Percentiles rank a stretch among this genome's conserved stretches.
Conservation (phyloP, 768 basidiomycete genomes). For the Pleurotus eryngii region DNA sequence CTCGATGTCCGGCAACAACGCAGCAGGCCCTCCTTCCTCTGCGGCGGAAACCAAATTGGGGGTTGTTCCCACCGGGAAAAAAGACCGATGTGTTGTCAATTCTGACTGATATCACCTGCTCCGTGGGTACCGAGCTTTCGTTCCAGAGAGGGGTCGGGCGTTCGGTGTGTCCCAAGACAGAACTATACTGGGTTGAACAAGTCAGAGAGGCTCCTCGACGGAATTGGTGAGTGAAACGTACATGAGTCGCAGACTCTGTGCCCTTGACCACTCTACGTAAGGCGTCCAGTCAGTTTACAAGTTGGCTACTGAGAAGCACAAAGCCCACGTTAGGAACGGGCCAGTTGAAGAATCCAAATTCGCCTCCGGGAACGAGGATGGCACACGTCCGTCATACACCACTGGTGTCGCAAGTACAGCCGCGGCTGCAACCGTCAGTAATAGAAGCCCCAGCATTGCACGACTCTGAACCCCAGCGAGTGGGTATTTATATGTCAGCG, state of each 20-base stretch:
- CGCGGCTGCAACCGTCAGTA: background rate
- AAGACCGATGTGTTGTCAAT: constrained; percentile 62
- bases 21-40: constrained; percentile 31
- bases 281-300: background rate
- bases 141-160: too few relatives aligned
- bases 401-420: constrained; percentile 19
- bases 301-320: background rate
- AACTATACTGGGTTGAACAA: background rate
- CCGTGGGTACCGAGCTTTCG: constrained; percentile 16
- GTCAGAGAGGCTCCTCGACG: background rate
- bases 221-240: background rate
- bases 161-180: too few relatives aligned
- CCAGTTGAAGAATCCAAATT: constrained; percentile 45
- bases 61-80: constrained; percentile 39
- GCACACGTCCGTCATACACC: constrained; percentile 53
- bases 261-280: constrained; percentile 51
- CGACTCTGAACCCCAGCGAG: too few relatives aligned
- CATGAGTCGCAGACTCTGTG: constrained; percentile 45
- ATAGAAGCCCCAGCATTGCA: background rate
- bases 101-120: constrained; percentile 45
- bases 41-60: constrained; percentile 56
- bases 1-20: constrained; percentile 38
- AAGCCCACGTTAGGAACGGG: constrained; percentile 53
- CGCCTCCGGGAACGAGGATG: constrained; percentile 35
- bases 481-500: too few relatives aligned